A percentile compares a stretch with the other conserved stretches of the same genome.
phyloP scores from a whole-genome alignment of 2,329 filamentous ascomycete genomes.

The Calonectria montana region DNA sequence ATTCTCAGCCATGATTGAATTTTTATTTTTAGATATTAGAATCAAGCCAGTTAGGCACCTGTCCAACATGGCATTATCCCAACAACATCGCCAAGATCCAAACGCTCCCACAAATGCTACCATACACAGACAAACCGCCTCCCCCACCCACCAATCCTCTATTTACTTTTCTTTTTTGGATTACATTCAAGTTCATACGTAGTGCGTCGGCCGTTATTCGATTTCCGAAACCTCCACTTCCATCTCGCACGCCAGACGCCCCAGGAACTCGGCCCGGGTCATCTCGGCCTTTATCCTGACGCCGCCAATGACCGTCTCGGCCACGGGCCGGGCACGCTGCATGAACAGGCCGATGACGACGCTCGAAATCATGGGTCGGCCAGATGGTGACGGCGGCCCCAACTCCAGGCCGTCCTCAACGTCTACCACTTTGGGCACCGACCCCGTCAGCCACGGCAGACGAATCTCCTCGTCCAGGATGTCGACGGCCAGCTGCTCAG shows the following conservation, averaged over 20 bases:
- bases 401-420: conserved; percentile 38
- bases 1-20: too few relatives aligned
- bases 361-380: conserved; percentile 27
- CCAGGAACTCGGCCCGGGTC: conserved; percentile 38
- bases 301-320: conserved; percentile 37
- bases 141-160: neutral
- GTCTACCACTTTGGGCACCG: conserved; percentile 38
- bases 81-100: neutral
- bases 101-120: neutral
- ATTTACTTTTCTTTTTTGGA: conserved; percentile 1
- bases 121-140: neutral
- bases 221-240: conserved; percentile 38
- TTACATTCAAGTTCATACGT: neutral
- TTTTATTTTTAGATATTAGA: neutral
- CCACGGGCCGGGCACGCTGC: conserved; percentile 36
- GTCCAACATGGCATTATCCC: neutral
- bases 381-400: conserved; percentile 9
- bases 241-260: conserved; percentile 39
- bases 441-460: conserved; percentile 36
- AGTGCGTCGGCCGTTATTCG: conserved; percentile 22
- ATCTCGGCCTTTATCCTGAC: conserved; percentile 39
- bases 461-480: conserved; percentile 41
- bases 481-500: conserved; percentile 39
- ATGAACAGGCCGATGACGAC: conserved; percentile 41
- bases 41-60: neutral